Conservation (phyloP, 345 rosid genomes). For the Euphorbia lathyris region DNA sequence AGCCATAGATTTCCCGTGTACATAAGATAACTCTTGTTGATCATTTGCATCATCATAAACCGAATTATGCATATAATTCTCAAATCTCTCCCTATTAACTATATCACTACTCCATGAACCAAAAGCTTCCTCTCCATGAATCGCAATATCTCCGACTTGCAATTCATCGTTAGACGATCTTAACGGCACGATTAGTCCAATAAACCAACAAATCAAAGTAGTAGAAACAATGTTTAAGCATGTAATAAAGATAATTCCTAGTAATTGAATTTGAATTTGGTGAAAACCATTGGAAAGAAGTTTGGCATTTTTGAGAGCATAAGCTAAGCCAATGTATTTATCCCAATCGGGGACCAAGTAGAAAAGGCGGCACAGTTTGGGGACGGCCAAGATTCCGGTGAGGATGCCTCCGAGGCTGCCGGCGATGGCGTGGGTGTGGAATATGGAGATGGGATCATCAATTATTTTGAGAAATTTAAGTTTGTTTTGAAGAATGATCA, state of each 20-base stretch:
- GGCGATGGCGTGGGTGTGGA: conserved; percentile 54
- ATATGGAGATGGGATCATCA: conserved; percentile 41
- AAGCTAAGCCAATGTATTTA: conserved; percentile 36
- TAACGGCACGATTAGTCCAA: conserved; percentile 32
- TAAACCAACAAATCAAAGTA: conserved; percentile 36
- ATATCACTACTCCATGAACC: conserved; percentile 15
- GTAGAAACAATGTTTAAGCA: conserved; percentile 35
- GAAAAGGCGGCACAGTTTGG: conserved; percentile 44
- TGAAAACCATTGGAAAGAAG: conserved; percentile 28
- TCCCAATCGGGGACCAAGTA: conserved; percentile 43
- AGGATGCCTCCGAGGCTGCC: conserved; percentile 50
- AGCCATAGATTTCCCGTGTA: conserved; percentile 13
- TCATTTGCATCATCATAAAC: conserved; percentile 25
- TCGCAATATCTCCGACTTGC: conserved; percentile 23
- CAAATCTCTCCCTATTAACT: conserved; percentile 17
- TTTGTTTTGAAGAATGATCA: conserved; percentile 41
- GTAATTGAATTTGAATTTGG: conserved; percentile 42
- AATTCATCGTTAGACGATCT: conserved; percentile 37
- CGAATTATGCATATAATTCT: conserved; percentile 21
- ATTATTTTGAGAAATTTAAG: conserved; percentile 22
- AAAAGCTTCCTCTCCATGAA: conserved; percentile 46
- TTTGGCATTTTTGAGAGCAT: conserved; percentile 30
- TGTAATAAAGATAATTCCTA: conserved; percentile 32
- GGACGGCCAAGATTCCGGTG: conserved; percentile 44
- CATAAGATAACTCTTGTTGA: conserved; percentile 14